Conservation (phyloP, 495 filamentous ascomycete species). For the Clohesyomyces aquaticus region DNA sequence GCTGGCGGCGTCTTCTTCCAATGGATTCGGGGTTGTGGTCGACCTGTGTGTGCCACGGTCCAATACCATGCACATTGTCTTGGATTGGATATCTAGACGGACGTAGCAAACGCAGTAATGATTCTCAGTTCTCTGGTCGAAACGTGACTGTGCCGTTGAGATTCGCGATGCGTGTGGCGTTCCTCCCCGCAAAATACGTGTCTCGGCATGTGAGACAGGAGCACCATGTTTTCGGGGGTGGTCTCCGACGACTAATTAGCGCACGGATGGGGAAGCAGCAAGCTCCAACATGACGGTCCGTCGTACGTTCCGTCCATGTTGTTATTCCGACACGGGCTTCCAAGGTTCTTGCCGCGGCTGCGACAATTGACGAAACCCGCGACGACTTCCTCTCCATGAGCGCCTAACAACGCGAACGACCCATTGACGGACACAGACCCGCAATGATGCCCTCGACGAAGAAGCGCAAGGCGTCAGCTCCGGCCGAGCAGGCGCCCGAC, state of each 20-base stretch:
- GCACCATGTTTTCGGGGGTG: too few species aligned
- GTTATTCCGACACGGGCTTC: background rate
- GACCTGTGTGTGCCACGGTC: too few species aligned
- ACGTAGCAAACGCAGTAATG: too few species aligned
- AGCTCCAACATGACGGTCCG: background rate
- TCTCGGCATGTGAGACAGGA: background rate
- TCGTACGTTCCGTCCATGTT: background rate
- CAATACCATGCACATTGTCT: too few species aligned
- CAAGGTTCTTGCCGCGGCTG: background rate
- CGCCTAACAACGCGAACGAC: background rate
- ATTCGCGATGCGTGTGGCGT: background rate
- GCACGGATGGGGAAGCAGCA: background rate
- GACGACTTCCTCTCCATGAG: background rate
- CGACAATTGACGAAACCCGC: background rate
- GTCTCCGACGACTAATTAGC: background rate
- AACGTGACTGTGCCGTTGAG: background rate
- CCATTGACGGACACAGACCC: background rate
- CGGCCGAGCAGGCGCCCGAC: slow-evolving; percentile 67
- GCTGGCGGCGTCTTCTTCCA: too few species aligned
- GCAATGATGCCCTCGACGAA: slow-evolving; percentile 14
- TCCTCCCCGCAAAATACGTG: background rate
- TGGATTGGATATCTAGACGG: too few species aligned
- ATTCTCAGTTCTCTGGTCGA: too few species aligned
- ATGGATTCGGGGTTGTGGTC: too few species aligned
- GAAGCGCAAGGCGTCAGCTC: slow-evolving; percentile 17